Evolutionary conservation across 441 rosid genomes (phyloP).

Genomic region (Biscutella laevigata): DNA sequence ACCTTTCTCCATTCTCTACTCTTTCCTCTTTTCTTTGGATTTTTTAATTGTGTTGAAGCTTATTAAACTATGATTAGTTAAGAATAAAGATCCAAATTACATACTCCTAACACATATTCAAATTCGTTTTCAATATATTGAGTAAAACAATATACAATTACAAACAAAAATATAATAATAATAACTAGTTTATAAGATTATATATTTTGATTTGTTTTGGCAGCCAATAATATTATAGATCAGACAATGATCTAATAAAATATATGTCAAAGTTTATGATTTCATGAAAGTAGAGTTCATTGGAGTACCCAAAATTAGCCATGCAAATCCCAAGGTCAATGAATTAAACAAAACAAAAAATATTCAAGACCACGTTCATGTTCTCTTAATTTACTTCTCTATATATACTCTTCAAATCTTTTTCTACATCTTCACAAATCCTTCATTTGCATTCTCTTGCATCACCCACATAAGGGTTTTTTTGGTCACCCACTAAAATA

Average conservation of each 20-base stretch:
- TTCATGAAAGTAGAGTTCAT: constrained; percentile 22
- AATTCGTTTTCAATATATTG: background rate
- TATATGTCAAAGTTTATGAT: constrained; percentile 1
- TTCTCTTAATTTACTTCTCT: constrained; percentile 17
- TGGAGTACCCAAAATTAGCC: constrained; percentile 15
- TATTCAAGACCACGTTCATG: constrained; percentile 26
- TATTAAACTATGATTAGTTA: too few relatives aligned
- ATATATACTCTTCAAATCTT: constrained; percentile 14
- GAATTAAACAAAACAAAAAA: constrained; percentile 7
- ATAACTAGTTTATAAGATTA: background rate
- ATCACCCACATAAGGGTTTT: constrained; percentile 24
- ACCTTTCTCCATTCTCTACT: constrained; percentile 27
- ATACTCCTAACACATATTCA: too few relatives aligned
- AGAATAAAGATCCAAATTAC: too few relatives aligned
- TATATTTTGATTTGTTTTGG: background rate
- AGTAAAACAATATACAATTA: background rate
- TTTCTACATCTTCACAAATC: constrained; percentile 1
- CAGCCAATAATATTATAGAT: background rate
- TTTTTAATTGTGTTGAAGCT: background rate
- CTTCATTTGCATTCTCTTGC: constrained; percentile 5
- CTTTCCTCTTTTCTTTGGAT: background rate
- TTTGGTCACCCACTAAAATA: constrained; percentile 1
- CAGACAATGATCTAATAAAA: background rate
- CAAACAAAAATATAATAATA: background rate
- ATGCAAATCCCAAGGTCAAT: constrained; percentile 28